Evolutionary conservation across 2,329 filamentous ascomycete species (phyloP), one percentile per base, ranked within the genome.

Genomic region (Pestalotiopsis sp.): DNA sequence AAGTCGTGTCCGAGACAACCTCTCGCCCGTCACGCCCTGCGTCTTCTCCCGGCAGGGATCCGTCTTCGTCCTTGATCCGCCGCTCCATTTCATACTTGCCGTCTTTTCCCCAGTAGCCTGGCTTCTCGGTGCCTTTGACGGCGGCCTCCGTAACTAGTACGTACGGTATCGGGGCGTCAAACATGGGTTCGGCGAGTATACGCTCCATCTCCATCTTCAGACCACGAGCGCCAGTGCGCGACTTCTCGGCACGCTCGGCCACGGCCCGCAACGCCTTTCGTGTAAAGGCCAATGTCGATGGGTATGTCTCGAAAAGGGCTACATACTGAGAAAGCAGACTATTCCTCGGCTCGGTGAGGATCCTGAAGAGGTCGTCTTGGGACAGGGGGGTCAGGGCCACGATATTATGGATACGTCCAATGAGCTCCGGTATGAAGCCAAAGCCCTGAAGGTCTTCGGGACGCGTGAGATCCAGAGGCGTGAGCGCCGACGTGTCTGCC

Each of bases 381-480:
- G 88, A 88, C 0, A 99, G 86, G 0, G 94, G 91, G 14, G 93
- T 91, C 0, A 99, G 87, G 0, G 96, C 93, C 70, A 94, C 94
- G 63, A 94, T 92, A 69, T 97, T 93, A 66, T 97, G 95, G 62
- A 99, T 90, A 20, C 96, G 92, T n/a, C 96, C 96, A 66, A 98
- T 92, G n/a, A 98, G 86, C 81, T 98, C 95, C 0, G 95, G 95
- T 66, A 98, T 98, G 77, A 98, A 93, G 14, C 95, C 95, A 76
- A 94, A 98, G 58, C 87, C 88, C 79, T 97, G 93, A 2, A 97
- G 83, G 75, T 97, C 92, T 12, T 88, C 84, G 1, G 93, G 92
- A 3, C 90, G 92, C 31, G 92, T 87, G 25, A 96, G 87, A 72
- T 95, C 92, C 1, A 96, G 84, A 63, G 82, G 87, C 1, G 87